Conservation (phyloP, 805 yeast species). For the Pichia manshurica region DNA sequence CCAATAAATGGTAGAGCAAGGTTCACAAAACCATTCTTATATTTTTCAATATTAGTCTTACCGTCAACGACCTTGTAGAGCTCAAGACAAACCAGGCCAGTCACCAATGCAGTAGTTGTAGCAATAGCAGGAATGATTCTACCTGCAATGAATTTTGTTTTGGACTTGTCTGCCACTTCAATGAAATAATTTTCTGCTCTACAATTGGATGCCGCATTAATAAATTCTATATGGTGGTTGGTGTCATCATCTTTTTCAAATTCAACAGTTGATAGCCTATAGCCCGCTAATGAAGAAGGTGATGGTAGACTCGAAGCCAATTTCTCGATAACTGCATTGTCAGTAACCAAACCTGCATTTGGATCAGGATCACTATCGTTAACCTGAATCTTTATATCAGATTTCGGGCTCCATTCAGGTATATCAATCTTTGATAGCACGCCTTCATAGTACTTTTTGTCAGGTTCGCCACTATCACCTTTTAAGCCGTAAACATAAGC, state of each 20-base stretch:
- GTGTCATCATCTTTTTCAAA: constrained; percentile 98
- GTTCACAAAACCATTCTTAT: constrained; percentile 88
- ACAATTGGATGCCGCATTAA: constrained; percentile 91
- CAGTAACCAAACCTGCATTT: constrained; percentile 47
- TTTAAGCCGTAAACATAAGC: constrained; percentile 88
- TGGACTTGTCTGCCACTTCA: constrained; percentile 80
- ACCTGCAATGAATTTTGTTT: constrained; percentile 97
- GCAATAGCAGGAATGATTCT: constrained; percentile 98
- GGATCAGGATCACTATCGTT: constrained; percentile 87
- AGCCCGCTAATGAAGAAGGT: constrained; percentile 84
- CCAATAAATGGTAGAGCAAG: constrained; percentile 95
- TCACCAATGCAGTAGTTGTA: constrained; percentile 95
- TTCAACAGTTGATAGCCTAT: constrained; percentile 81
- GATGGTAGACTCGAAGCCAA: constrained; percentile 80
- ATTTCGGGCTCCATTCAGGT: constrained; percentile 67
- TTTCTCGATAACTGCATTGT: constrained; percentile 57
- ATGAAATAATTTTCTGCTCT: constrained; percentile 89
- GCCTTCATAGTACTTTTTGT: constrained; percentile 43
- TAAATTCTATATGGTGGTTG: constrained; percentile 94
- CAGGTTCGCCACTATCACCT: constrained; percentile 55
- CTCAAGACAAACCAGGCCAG: constrained; percentile 91
- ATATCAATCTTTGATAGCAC: constrained; percentile 47
- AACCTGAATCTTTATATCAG: constrained; percentile 75
- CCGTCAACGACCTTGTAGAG: constrained; percentile 82
- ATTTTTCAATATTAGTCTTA: constrained; percentile 70